phyloP scores from a whole-genome alignment of 768 basidiomycete genomes.

The Daedaleopsis nitida region DNA sequence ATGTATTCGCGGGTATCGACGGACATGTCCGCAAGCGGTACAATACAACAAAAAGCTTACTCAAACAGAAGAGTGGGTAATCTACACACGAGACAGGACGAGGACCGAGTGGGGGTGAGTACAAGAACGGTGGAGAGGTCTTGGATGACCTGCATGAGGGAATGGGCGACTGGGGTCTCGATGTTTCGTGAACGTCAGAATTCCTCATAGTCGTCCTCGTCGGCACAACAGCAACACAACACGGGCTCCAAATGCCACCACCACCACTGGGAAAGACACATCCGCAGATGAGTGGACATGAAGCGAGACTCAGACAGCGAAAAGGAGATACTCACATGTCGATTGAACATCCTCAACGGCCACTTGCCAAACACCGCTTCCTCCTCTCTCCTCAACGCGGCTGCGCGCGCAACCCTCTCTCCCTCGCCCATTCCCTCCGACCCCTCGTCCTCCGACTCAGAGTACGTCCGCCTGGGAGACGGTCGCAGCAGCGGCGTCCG shows the following conservation, averaged over 20 bases:
- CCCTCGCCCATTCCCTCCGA: constrained; percentile 28
- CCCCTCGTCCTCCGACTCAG: constrained; percentile 24
- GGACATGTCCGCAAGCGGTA: background rate
- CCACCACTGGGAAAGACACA: constrained; percentile 65
- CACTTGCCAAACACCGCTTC: constrained; percentile 64
- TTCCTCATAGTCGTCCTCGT: constrained; percentile 54
- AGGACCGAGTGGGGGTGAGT: background rate
- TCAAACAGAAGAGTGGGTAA: background rate
- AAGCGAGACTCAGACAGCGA: too few species aligned
- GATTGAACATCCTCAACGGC: constrained; percentile 70
- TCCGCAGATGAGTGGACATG: too few species aligned
- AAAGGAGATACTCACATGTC: constrained; percentile 51
- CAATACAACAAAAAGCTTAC: background rate
- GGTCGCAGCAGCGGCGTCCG: constrained; percentile 41
- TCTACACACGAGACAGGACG: background rate
- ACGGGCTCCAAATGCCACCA: constrained; percentile 73
- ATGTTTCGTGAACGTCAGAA: constrained; percentile 17
- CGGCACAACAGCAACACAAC: constrained; percentile 59
- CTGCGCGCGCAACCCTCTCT: constrained; percentile 29
- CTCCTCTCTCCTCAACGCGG: constrained; percentile 47
- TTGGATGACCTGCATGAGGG: background rate
- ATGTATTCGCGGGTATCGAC: background rate
- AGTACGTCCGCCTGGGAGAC: constrained; percentile 25
- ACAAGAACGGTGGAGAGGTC: background rate
- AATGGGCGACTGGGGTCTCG: background rate